Evolutionary conservation across 1,284 basidiomycete species (phyloP).

Genomic region (Apiotrichum gracile): DNA sequence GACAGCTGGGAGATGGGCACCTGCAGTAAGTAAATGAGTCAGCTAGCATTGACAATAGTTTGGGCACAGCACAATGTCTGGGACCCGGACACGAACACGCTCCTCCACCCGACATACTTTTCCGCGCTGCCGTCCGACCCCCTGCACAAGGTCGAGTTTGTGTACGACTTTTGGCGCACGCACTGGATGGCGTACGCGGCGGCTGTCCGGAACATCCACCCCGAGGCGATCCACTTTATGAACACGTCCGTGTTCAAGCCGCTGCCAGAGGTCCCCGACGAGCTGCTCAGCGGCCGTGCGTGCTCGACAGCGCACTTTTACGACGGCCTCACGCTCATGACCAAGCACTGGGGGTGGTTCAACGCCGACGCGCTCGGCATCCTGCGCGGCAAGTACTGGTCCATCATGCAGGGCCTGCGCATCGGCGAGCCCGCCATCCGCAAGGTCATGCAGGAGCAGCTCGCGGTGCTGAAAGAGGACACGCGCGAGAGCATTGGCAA

Average conservation of each 20-base stretch:
- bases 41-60: conserved; percentile 40
- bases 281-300: conserved; percentile 62
- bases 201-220: conserved; percentile 66
- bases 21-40: conserved; percentile 51
- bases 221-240: conserved; percentile 81
- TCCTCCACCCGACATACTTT: conserved; percentile 80
- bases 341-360: conserved; percentile 91
- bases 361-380: conserved; percentile 65
- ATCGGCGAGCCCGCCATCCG: conserved; percentile 79
- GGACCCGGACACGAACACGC: conserved; percentile 63
- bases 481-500: conserved; percentile 53
- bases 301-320: conserved; percentile 88
- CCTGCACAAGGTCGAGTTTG: conserved; percentile 52
- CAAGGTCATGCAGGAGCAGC: conserved; percentile 73
- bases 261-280: conserved; percentile 58
- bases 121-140: conserved; percentile 47
- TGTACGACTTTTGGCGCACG: conserved; percentile 74
- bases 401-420: conserved; percentile 51
- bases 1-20: conserved; percentile 72
- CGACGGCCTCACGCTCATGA: conserved; percentile 71
- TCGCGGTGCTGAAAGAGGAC: conserved; percentile 68
- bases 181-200: conserved; percentile 64
- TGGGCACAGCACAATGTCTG: conserved; percentile 95
- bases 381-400: conserved; percentile 76
- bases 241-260: conserved; percentile 86